A percentile compares a stretch with the other conserved stretches of the same genome.
These are phyloP conservation scores for Pseudozyma thailandica DNA, from an alignment of 1,284 basidiomycete genomes.

Conservation along the genomic window DNA sequence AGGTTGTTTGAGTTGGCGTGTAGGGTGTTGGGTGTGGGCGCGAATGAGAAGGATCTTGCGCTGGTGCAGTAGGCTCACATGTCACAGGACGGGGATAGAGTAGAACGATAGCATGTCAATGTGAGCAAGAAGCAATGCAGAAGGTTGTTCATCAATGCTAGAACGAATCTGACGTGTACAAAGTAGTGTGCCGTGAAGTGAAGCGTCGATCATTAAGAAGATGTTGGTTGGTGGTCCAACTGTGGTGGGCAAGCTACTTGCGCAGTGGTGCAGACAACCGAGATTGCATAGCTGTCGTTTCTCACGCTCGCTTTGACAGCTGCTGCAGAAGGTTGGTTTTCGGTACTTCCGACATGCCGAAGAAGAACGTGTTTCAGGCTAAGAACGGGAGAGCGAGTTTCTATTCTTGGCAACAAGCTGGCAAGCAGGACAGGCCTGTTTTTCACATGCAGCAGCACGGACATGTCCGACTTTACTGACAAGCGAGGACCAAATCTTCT, in stretches of 20 bases:
- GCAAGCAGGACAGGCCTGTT: too few species aligned
- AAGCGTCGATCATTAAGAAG: conserved; percentile 28
- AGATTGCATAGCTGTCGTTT: background rate
- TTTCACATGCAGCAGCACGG: background rate
- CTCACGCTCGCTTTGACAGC: background rate
- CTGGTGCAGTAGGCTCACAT: conserved; percentile 24
- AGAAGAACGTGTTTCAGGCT: too few species aligned
- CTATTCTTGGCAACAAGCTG: conserved; percentile 1
- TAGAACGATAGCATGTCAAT: too few species aligned
- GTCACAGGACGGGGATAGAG: too few species aligned
- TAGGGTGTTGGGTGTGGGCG: conserved; percentile 64
- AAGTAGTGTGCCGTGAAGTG: too few species aligned
- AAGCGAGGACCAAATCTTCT: background rate
- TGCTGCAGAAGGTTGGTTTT: background rate
- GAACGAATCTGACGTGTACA: too few species aligned
- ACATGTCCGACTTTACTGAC: background rate
- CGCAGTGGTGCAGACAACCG: too few species aligned
- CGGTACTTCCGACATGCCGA: background rate
- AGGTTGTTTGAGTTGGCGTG: conserved; percentile 74
- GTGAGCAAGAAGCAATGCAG: too few species aligned
- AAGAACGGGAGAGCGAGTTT: background rate
- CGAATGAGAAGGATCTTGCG: conserved; percentile 55
- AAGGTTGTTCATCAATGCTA: too few species aligned
- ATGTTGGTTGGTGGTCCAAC: too few species aligned
- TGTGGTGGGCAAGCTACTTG: too few species aligned